Evolutionary conservation across 2,329 filamentous ascomycete genomes (phyloP).

Genomic region (Phialocephala subalpina): DNA sequence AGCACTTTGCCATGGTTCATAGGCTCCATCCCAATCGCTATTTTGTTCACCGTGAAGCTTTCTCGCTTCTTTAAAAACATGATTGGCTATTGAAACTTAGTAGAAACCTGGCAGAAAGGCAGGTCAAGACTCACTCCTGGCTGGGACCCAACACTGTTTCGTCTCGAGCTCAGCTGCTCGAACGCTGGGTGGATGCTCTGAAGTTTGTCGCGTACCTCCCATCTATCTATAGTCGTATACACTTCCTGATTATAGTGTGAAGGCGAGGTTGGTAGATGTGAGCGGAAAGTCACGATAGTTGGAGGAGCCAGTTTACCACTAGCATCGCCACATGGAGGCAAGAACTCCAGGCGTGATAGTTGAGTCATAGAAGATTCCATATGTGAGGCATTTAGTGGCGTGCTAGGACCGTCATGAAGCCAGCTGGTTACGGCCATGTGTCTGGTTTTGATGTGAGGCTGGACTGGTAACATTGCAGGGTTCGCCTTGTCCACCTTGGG

Average conservation of each 20-base stretch:
- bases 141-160: constrained; percentile 54
- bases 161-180: constrained; percentile 75
- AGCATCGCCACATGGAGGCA: constrained; percentile 72
- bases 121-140: constrained; percentile 37
- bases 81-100: constrained; percentile 47
- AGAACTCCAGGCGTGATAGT: constrained; percentile 78
- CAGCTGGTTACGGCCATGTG: constrained; percentile 66
- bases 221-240: constrained; percentile 81
- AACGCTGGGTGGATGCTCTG: constrained; percentile 78
- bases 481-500: constrained; percentile 64
- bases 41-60: constrained; percentile 73
- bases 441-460: constrained; percentile 61
- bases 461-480: constrained; percentile 54
- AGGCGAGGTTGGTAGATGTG: constrained; percentile 60
- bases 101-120: background rate
- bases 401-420: constrained; percentile 42
- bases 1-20: constrained; percentile 76
- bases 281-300: constrained; percentile 77
- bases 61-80: constrained; percentile 68
- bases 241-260: constrained; percentile 68
- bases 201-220: constrained; percentile 76
- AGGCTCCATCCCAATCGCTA: constrained; percentile 72
- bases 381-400: constrained; percentile 49
- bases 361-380: constrained; percentile 62
- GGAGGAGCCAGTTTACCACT: constrained; percentile 50